Evolutionary conservation across 495 filamentous ascomycete genomes (phyloP), one percentile per base, ranked within the genome.

Genomic region (Delitschia confertaspora): DNA sequence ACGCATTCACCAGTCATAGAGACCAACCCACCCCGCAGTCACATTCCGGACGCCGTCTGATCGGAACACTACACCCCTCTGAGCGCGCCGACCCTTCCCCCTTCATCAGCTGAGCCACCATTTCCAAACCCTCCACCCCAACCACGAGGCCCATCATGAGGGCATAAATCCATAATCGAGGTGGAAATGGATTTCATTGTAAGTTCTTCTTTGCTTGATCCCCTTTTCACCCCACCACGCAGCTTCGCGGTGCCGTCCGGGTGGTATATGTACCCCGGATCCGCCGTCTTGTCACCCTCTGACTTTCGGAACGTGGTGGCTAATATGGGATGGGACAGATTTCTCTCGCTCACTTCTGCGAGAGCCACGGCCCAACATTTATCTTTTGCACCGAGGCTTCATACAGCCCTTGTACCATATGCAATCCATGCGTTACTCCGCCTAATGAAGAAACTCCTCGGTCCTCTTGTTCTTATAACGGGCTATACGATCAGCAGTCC

Each of bases 331-430:
- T 26, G 20, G 10, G 16, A 49, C 58, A 95, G 88, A 76, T 95
- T 59, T 93, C 86, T 61, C 76, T 95, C 54, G 88, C 88, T 58
- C 88, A 95, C 68, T 95, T 93, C 65, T 95, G 88, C 71, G 88
- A 95, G 65, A 72, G 87, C 56, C 88, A 95, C 72, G 88, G 88
- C 47, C 88, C 88, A 9, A 95, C 88, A 36, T 91, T 88, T 38
- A 79, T 95, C 63, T 83, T 95, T 66, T 93, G 93, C 62, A 95
- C 88, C 41, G 87, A 95, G 65, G 82, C 84, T 36, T 69, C 84
- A 18, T 82, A 85, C 1, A 79, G 87, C 32, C 71, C 80, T 38
- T 95, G 88, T 59, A 62, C 69, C 41, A 76, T 79, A 60, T 95
- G 88, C 60, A 78, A 67, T 57, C 75, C 78, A 33, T 69, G 71